phyloP scores from a whole-genome alignment of 2,329 filamentous ascomycete genomes.

The Penicillium sp. region DNA sequence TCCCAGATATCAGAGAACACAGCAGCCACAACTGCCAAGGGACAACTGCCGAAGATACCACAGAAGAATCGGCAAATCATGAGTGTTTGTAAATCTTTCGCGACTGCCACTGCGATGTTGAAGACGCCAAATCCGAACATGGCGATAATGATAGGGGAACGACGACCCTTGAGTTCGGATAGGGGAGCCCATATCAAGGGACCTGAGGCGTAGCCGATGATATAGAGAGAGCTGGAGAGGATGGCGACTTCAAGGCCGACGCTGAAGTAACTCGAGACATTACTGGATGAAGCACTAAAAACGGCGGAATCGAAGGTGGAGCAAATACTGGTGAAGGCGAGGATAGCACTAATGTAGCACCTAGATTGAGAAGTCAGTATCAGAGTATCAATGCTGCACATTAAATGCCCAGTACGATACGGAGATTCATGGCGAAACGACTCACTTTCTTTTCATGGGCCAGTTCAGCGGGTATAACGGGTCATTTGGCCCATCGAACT shows the following conservation, averaged over 20 bases:
- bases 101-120: slow-evolving; percentile 44
- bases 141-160: slow-evolving; percentile 47
- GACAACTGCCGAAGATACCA: slow-evolving; percentile 44
- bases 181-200: slow-evolving; percentile 60
- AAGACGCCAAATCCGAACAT: slow-evolving; percentile 44
- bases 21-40: slow-evolving; percentile 44
- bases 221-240: slow-evolving; percentile 47
- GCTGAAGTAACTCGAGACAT: slow-evolving; percentile 50
- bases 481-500: slow-evolving; percentile 52
- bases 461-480: slow-evolving; percentile 55
- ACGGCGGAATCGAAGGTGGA: slow-evolving; percentile 58
- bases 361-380: slow-evolving; percentile 3
- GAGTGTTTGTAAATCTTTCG: slow-evolving; percentile 35
- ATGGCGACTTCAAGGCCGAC: slow-evolving; percentile 41
- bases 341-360: slow-evolving; percentile 18
- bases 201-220: slow-evolving; percentile 55
- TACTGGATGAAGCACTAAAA: slow-evolving; percentile 62
- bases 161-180: slow-evolving; percentile 58
- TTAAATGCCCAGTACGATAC: neutral
- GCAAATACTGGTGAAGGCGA: slow-evolving; percentile 25
- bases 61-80: slow-evolving; percentile 45
- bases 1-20: slow-evolving; percentile 50
- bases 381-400: neutral
- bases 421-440: neutral
- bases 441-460: slow-evolving; percentile 47